A percentile compares a stretch with the other conserved stretches of the same genome.
These are phyloP conservation scores for Phaeotremella fagi DNA, from an alignment of 768 basidiomycete species.

Conservation along the genomic window DNA sequence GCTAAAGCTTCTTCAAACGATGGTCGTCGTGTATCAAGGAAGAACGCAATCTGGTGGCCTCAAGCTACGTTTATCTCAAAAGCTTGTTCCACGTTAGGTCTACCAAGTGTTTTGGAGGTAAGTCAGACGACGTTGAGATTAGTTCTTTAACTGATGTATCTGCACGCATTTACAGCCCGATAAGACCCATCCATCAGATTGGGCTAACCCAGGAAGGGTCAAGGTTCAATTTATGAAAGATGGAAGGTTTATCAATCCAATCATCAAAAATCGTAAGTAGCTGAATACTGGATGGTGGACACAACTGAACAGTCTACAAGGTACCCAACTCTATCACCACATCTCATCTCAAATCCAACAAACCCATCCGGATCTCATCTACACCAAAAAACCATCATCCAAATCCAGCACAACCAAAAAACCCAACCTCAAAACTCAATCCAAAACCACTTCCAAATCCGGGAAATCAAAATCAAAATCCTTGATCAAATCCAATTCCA, in stretches of 20 bases:
- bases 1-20: conserved; percentile 86
- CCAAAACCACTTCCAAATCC: conserved; percentile 3
- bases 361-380: conserved; percentile 51
- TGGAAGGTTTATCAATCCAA: conserved; percentile 44
- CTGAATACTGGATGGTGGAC: neutral
- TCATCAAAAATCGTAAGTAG: conserved; percentile 49
- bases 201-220: conserved; percentile 96
- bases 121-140: conserved; percentile 7
- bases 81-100: conserved; percentile 68
- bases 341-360: conserved; percentile 3
- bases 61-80: conserved; percentile 87
- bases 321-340: neutral
- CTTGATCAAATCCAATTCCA: conserved; percentile 20
- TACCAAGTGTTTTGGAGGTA: conserved; percentile 81
- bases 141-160: neutral
- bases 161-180: conserved; percentile 49
- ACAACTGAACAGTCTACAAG: neutral
- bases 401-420: neutral
- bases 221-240: conserved; percentile 60
- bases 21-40: conserved; percentile 71
- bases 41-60: conserved; percentile 88
- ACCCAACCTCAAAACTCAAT: conserved; percentile 7
- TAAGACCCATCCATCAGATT: conserved; percentile 89
- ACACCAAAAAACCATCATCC: conserved; percentile 1
- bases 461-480: conserved; percentile 4